These are phyloP conservation scores for Pyrenochaeta sp. DNA, from an alignment of 2,329 filamentous ascomycete species.

Conservation along the genomic window DNA sequence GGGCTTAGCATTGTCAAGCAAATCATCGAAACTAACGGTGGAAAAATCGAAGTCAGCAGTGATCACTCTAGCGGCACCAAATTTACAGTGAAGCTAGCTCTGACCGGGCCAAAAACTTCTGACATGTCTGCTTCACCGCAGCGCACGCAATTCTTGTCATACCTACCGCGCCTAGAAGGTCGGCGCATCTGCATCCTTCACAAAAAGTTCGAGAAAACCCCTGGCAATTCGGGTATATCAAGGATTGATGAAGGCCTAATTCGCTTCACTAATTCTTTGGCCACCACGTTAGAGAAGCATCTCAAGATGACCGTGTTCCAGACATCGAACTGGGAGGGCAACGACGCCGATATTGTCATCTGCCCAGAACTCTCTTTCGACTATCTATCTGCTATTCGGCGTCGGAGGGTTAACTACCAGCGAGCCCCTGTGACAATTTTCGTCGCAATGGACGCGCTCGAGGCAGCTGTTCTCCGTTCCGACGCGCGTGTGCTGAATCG, in stretches of 20 bases:
- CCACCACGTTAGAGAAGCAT: constrained; percentile 28
- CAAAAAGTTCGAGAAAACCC: not conserved
- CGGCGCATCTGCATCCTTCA: constrained; percentile 40
- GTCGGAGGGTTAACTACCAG: constrained; percentile 3
- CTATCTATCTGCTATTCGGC: constrained; percentile 38
- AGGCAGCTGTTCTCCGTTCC: constrained; percentile 44
- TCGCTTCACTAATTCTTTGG: constrained; percentile 33
- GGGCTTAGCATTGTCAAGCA: constrained; percentile 42
- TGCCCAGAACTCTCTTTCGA: constrained; percentile 45
- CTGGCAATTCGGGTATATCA: constrained; percentile 4
- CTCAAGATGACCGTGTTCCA: constrained; percentile 40
- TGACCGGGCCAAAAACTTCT: constrained; percentile 13
- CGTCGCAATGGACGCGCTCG: constrained; percentile 42
- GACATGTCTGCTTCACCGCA: constrained; percentile 3
- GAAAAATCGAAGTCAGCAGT: constrained; percentile 40
- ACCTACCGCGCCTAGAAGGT: constrained; percentile 27
- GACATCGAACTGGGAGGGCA: constrained; percentile 31
- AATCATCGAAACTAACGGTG: constrained; percentile 38
- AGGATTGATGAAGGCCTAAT: constrained; percentile 22
- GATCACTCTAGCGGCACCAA: constrained; percentile 26
- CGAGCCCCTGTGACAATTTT: constrained; percentile 41
- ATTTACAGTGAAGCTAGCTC: constrained; percentile 27
- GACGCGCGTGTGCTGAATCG: constrained; percentile 39
- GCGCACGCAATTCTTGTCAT: constrained; percentile 20
- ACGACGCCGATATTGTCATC: constrained; percentile 41